phyloP scores from a whole-genome alignment of 371 early-diverging fungal species.

The Coemansia sp. region DNA sequence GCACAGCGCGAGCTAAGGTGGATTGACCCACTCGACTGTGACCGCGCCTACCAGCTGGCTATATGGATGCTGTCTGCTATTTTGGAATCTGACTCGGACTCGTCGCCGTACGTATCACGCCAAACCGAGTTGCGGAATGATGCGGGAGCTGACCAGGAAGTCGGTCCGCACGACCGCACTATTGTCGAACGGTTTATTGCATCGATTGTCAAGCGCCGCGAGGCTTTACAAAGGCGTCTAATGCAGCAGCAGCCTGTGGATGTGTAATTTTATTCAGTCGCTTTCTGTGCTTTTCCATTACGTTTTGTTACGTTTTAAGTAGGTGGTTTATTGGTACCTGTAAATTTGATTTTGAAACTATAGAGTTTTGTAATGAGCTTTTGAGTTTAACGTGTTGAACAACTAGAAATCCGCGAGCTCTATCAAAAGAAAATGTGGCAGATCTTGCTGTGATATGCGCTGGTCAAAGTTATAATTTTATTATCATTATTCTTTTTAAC shows the following conservation, averaged over 20 bases:
- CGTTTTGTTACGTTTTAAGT: no score
- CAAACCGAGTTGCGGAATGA: neutral
- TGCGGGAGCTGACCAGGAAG: conserved; percentile 22
- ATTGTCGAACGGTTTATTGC: conserved; percentile 54
- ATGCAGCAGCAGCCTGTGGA: conserved; percentile 12
- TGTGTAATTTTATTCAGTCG: neutral
- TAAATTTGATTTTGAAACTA: no score
- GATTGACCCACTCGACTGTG: conserved; percentile 66
- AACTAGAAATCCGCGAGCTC: no score
- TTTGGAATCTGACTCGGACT: conserved; percentile 51
- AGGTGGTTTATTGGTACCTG: no score
- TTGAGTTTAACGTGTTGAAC: no score
- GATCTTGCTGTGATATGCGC: no score
- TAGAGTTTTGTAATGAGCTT: no score
- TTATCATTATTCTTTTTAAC: no score
- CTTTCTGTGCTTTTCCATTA: no score
- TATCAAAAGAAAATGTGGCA: no score
- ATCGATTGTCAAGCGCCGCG: conserved; percentile 51
- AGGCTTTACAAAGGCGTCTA: conserved; percentile 39
- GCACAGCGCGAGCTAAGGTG: conserved; percentile 48
- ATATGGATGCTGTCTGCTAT: conserved; percentile 81
- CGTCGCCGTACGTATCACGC: neutral
- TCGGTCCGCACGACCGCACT: conserved; percentile 45
- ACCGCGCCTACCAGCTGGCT: conserved; percentile 72
- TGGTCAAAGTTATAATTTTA: no score